These are phyloP conservation scores for Pelagomonas calceolata DNA, from an alignment of 108 stramenopile genomes.

Conservation along the genomic window DNA sequence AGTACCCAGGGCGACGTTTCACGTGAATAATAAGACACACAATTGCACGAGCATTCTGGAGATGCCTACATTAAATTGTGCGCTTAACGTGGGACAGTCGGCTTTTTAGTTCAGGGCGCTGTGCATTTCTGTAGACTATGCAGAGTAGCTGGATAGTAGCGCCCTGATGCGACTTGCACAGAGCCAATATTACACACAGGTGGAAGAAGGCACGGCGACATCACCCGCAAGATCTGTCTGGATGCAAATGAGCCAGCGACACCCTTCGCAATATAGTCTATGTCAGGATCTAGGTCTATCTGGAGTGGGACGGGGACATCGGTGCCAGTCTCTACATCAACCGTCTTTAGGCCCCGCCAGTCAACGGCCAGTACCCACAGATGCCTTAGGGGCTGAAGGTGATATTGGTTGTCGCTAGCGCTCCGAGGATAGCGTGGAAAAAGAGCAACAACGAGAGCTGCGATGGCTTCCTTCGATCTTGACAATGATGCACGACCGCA, in stretches of 20 bases:
- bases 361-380: slow-evolving; percentile 88
- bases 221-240: slow-evolving; percentile 24
- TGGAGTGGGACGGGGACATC: slow-evolving; percentile 56
- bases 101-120: slow-evolving; percentile 26
- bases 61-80: slow-evolving; percentile 12
- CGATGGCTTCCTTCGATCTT: slow-evolving; percentile 72
- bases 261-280: slow-evolving; percentile 11
- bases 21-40: slow-evolving; percentile 44
- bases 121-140: not conserved
- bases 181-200: slow-evolving; percentile 20
- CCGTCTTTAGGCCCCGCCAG: slow-evolving; percentile 59
- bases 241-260: no score
- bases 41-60: not conserved
- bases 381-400: slow-evolving; percentile 90
- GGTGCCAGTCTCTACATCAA: slow-evolving; percentile 75
- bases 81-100: not conserved
- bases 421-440: slow-evolving; percentile 75
- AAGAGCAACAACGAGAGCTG: slow-evolving; percentile 75
- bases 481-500: slow-evolving; percentile 84
- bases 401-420: slow-evolving; percentile 81
- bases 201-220: slow-evolving; percentile 33
- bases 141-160: slow-evolving; percentile 29
- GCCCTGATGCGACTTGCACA: slow-evolving; percentile 47
- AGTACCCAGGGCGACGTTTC: slow-evolving; percentile 62
- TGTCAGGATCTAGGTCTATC: not conserved